These are phyloP conservation scores for Scheffersomyces segobiensis DNA, from an alignment of 1,139 yeast genomes.

Conservation along the genomic window DNA sequence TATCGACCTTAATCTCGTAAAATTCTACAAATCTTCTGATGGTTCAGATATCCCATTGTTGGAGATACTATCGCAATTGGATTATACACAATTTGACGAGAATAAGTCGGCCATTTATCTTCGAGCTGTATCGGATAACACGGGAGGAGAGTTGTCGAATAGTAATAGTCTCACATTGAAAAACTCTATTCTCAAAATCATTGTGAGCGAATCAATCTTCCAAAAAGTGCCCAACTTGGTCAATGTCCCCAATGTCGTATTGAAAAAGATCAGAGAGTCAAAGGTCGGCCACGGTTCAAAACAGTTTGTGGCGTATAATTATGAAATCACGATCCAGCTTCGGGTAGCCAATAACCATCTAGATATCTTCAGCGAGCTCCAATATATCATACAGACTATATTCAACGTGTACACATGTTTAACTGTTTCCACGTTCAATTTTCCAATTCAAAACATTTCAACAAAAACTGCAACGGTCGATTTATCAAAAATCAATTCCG, in stretches of 20 bases:
- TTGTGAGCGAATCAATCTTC: conserved; percentile 11
- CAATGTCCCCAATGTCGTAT: conserved; percentile 6
- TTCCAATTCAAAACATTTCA: not conserved
- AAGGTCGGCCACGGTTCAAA: conserved; percentile 25
- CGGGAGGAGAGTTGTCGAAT: not conserved
- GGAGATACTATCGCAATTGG: not conserved
- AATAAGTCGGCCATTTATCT: not conserved
- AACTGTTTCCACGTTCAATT: not conserved
- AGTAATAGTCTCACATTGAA: conserved; percentile 3
- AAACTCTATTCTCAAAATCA: conserved; percentile 5
- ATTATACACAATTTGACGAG: not conserved
- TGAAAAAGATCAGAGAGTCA: conserved; percentile 13
- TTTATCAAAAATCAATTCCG: not conserved
- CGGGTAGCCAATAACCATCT: not conserved
- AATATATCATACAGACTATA: not conserved
- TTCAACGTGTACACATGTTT: not conserved
- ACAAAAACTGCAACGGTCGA: not conserved
- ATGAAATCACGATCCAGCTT: conserved; percentile 10
- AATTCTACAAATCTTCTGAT: not conserved
- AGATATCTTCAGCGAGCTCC: not conserved
- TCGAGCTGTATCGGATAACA: not conserved
- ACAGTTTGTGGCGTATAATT: conserved; percentile 13
- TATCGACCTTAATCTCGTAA: not conserved
- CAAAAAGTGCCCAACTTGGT: conserved; percentile 14
- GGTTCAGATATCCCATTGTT: not conserved